Conservation (phyloP, 768 basidiomycete genomes). For the Strobilomyces confusus region DNA sequence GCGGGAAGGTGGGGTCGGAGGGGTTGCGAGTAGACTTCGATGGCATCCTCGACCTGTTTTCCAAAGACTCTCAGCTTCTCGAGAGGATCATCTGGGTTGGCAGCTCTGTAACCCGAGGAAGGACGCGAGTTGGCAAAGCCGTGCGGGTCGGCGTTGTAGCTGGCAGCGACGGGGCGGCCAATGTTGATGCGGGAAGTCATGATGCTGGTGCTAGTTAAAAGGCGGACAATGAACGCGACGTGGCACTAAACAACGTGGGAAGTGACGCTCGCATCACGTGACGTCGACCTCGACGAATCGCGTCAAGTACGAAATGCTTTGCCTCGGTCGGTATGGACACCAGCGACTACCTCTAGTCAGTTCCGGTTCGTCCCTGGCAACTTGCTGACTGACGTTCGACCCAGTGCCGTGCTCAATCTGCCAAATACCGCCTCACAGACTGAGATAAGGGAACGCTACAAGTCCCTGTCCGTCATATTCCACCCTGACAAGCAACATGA, state of each 20-base stretch:
- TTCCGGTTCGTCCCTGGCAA: neutral
- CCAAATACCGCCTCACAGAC: constrained; percentile 55
- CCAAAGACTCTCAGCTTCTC: constrained; percentile 70
- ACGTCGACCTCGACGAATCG: neutral
- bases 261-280: constrained; percentile 22
- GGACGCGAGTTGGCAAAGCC: constrained; percentile 72
- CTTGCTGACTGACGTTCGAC: neutral
- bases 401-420: constrained; percentile 65
- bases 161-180: constrained; percentile 60
- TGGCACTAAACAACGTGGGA: constrained; percentile 25
- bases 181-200: constrained; percentile 86
- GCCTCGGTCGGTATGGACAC: constrained; percentile 8
- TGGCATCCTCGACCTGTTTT: constrained; percentile 82
- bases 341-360: constrained; percentile 29
- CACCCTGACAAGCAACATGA: constrained; percentile 83
- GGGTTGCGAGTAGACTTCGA: constrained; percentile 92
- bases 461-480: constrained; percentile 67
- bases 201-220: constrained; percentile 12
- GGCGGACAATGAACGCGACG: constrained; percentile 13
- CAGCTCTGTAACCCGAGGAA: constrained; percentile 70
- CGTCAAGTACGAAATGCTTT: neutral
- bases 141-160: constrained; percentile 70
- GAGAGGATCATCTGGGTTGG: constrained; percentile 77
- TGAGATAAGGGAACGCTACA: constrained; percentile 74
- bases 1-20: constrained; percentile 91